Evolutionary conservation across 2,329 filamentous ascomycete species (phyloP), one percentile per base, ranked within the genome.

Genomic region (Penicillium griseofulvum): DNA sequence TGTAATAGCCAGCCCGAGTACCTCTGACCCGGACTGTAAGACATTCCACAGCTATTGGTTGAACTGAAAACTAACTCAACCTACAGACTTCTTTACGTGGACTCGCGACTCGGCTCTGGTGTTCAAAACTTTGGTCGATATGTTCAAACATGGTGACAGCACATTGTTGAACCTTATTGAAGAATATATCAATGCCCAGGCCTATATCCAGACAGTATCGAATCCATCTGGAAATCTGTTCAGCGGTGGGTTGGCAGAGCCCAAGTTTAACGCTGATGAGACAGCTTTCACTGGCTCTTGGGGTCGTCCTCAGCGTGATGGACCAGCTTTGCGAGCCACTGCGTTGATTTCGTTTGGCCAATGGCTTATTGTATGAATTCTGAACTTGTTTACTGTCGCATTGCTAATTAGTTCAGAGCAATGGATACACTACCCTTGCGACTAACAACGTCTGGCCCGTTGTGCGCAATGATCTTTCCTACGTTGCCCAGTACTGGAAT

Each of bases 281-380:
- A 82, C 77, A 10, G 78, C 83, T 8, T 91, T 84, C 69, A 88
- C 69, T 2, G 70, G 83, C 28, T 68, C 75, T 6, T 93, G 90
- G 90, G 89, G 88, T 28, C 84, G 90, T 19, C 90, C 90, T 12
- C 90, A 94, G 72, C 81, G 87, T 39, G 90, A 94, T 71, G 90
- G 90, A 0, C 90, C 90, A 24, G 84, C 90, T 22, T 81, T 94
- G 37, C 82, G 90, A 48, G 89, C 89, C 1, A 90, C 85, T 43
- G 84, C 90, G 2, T 73, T 94, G 65, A 87, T 89, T 51, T 79
- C 80, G 0, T 94, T 92, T 68, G 83, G 87, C 7, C 85, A 87
- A 66, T 90, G 87, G 83, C 76, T 93, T 28, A 75, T 91, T 47
- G 68, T 69, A 61, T 24, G 64, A 51, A 39, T 10, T 34, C 3